These are phyloP conservation scores for Erythrobasidium hasegawianum DNA, from an alignment of 1,284 basidiomycete genomes.

Conservation along the genomic window DNA sequence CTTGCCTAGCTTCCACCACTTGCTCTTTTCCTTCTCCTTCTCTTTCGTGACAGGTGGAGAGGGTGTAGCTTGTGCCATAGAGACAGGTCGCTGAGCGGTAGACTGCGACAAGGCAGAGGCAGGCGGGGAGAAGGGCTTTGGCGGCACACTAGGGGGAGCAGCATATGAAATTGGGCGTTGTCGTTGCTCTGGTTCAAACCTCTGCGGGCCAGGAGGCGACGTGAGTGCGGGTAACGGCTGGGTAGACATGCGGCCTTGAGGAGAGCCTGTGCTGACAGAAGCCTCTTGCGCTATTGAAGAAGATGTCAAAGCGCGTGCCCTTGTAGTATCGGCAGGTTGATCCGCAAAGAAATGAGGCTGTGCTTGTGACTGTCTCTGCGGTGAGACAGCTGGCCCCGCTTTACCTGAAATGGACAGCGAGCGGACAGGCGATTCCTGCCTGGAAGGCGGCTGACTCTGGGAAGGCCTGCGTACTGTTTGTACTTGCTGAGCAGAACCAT, in stretches of 20 bases:
- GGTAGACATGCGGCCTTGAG: no score
- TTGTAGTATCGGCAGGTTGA: no score
- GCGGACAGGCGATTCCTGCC: neutral
- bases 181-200: neutral
- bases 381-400: neutral
- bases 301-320: no score
- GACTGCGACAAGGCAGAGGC: conserved; percentile 9
- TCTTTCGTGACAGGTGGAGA: conserved; percentile 9
- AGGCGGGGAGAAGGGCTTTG: conserved; percentile 9
- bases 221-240: no score
- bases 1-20: conserved; percentile 35
- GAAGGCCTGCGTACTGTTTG: neutral
- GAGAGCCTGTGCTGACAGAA: no score
- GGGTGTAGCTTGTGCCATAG: neutral
- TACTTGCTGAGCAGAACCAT: neutral
- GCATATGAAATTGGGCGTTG: neutral
- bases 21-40: conserved; percentile 30
- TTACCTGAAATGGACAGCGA: neutral
- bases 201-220: no score
- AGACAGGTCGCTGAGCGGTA: neutral
- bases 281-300: no score
- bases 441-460: neutral
- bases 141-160: neutral
- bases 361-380: no score
- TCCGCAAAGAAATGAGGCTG: no score